Conservation (phyloP, 768 basidiomycete genomes). For the Trametes cinnabarina region DNA sequence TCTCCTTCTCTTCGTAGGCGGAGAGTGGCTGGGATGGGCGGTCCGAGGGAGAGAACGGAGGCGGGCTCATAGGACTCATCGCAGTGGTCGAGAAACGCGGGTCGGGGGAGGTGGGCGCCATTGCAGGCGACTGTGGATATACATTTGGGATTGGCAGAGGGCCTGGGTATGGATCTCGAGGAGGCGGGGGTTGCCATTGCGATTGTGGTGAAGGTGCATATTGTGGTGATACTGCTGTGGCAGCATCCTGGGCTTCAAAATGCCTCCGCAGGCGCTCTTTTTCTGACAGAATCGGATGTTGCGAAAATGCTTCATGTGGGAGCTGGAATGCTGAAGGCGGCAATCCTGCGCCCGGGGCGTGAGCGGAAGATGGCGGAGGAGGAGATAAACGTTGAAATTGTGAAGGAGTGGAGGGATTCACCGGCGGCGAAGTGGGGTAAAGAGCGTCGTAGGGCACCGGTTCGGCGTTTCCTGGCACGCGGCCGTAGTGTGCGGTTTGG, state of each 20-base stretch:
- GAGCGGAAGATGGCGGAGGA: slow-evolving; percentile 23
- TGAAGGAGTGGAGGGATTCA: slow-evolving; percentile 17
- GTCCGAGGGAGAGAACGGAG: slow-evolving; percentile 3
- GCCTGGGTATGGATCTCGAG: slow-evolving; percentile 19
- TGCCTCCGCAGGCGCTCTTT: slow-evolving; percentile 66
- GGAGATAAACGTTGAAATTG: slow-evolving; percentile 28
- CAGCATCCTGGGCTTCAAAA: slow-evolving; percentile 68
- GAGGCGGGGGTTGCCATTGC: slow-evolving; percentile 15
- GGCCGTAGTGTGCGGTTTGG: slow-evolving; percentile 35
- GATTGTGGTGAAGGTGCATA: slow-evolving; percentile 15
- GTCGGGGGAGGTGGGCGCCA: neutral
- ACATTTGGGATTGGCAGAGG: slow-evolving; percentile 21
- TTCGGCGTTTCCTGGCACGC: slow-evolving; percentile 12
- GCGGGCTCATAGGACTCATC: slow-evolving; percentile 1
- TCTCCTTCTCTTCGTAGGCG: slow-evolving; percentile 28
- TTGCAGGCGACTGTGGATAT: slow-evolving; percentile 4
- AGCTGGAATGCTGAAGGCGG: slow-evolving; percentile 54
- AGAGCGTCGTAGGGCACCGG: slow-evolving; percentile 65
- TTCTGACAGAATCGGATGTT: slow-evolving; percentile 48
- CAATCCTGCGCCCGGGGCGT: slow-evolving; percentile 34
- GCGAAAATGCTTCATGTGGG: slow-evolving; percentile 33
- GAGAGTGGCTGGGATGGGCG: slow-evolving; percentile 15
- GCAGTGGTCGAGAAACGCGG: slow-evolving; percentile 6
- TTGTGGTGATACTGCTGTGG: slow-evolving; percentile 32
- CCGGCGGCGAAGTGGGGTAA: slow-evolving; percentile 40